Conservation (phyloP, 1,284 basidiomycete species). For the Ustilago crameri region DNA sequence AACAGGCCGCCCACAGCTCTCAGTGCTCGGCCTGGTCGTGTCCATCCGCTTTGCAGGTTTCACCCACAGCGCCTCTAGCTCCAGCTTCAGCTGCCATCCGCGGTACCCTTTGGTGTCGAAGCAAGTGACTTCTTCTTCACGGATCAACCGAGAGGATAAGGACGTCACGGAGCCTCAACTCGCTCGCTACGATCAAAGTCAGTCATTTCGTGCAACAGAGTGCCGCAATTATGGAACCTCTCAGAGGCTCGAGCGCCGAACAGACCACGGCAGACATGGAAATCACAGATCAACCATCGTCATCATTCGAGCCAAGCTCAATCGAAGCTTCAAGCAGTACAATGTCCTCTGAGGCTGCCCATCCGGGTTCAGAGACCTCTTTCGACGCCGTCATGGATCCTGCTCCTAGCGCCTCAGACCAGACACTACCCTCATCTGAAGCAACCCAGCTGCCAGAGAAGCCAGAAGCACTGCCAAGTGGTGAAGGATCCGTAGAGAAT, state of each 20-base stretch:
- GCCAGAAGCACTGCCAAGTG: no score
- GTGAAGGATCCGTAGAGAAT: no score
- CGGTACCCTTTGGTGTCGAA: no score
- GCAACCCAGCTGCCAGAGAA: no score
- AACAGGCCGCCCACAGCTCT: no score
- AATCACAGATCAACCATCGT: background rate
- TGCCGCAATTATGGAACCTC: background rate
- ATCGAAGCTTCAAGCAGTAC: background rate
- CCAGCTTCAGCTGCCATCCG: no score
- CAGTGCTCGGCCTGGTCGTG: background rate
- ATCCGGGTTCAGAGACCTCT: background rate
- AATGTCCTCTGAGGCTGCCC: background rate
- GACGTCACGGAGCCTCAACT: no score
- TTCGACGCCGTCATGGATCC: background rate
- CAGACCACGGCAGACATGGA: slow-evolving; percentile 1
- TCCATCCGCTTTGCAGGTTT: slow-evolving; percentile 9
- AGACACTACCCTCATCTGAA: background rate
- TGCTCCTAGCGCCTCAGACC: background rate
- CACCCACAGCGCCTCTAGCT: no score
- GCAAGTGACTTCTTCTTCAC: no score
- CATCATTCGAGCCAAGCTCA: background rate
- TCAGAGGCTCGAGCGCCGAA: background rate
- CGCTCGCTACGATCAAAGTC: no score
- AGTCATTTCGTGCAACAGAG: no score
- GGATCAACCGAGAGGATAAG: no score